A percentile compares a stretch with the other conserved stretches of the same genome.
Conservation (phyloP, 192 early-diverging fungal species). For the Podila epicladia region DNA sequence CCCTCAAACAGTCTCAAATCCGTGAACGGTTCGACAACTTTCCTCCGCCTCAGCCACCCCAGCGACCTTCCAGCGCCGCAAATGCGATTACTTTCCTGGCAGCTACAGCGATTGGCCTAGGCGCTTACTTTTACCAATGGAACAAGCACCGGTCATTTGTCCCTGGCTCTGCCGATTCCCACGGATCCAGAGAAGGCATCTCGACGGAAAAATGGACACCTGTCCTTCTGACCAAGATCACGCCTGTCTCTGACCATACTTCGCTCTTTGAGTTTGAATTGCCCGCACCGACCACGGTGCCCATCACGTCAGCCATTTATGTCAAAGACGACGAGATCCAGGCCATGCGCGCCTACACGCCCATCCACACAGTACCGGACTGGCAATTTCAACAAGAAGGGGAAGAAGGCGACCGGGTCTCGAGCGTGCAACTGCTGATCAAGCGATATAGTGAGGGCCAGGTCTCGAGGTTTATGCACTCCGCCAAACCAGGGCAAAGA, state of each 20-base stretch:
- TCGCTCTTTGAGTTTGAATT: slow-evolving; percentile 66
- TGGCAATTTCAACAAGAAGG: slow-evolving; percentile 36
- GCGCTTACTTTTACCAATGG: not conserved
- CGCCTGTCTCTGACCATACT: slow-evolving; percentile 60
- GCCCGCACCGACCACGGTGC: slow-evolving; percentile 53
- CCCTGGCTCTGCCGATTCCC: slow-evolving; percentile 11
- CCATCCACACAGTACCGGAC: slow-evolving; percentile 59
- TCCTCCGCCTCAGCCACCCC: not conserved
- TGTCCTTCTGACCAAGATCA: slow-evolving; percentile 56
- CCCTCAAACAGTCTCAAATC: not conserved
- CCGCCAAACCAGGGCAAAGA: slow-evolving; percentile 58
- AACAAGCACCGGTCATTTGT: not conserved
- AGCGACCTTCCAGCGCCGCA: not conserved
- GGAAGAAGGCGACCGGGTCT: too few species aligned
- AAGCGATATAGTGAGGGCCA: slow-evolving; percentile 73
- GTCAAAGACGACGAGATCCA: slow-evolving; percentile 78
- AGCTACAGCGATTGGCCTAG: not conserved
- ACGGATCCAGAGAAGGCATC: slow-evolving; percentile 41
- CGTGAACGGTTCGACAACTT: too few species aligned
- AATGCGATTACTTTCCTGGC: not conserved
- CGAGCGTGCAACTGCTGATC: slow-evolving; percentile 66
- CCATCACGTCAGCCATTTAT: slow-evolving; percentile 67
- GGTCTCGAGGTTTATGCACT: slow-evolving; percentile 69
- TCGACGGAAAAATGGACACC: slow-evolving; percentile 54
- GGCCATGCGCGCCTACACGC: slow-evolving; percentile 76